A percentile compares a stretch with the other conserved stretches of the same genome.
phyloP scores from a whole-genome alignment of 805 yeast species.

The Alloascoidea africana region DNA sequence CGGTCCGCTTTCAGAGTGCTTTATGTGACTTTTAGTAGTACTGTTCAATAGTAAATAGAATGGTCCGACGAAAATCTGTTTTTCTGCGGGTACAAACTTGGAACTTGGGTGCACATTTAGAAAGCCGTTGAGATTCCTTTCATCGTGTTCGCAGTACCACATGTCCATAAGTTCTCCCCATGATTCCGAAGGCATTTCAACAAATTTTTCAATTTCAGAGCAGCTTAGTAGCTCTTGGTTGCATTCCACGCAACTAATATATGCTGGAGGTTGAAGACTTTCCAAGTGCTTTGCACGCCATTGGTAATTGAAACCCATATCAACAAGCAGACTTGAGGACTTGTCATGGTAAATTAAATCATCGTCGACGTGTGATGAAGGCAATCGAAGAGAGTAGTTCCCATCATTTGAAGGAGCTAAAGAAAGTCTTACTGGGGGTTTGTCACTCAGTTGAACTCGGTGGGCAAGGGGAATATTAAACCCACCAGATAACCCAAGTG shows the following conservation, averaged over 20 bases:
- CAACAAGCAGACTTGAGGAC: background rate
- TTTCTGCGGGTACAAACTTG: slow-evolving; percentile 26
- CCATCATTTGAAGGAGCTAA: too few relatives aligned
- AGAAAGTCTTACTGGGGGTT: background rate
- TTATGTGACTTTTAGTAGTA: slow-evolving; percentile 5
- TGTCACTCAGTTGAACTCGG: background rate
- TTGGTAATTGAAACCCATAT: background rate
- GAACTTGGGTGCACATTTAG: slow-evolving; percentile 20
- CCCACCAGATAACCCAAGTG: background rate
- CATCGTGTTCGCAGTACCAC: slow-evolving; percentile 87
- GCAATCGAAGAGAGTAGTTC: background rate
- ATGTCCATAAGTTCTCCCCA: slow-evolving; percentile 96
- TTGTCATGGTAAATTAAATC: background rate
- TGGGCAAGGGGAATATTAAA: background rate
- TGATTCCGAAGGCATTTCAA: slow-evolving; percentile 65
- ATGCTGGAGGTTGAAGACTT: background rate
- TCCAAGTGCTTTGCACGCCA: background rate
- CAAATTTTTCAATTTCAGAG: slow-evolving; percentile 20
- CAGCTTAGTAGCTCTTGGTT: background rate
- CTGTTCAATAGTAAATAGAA: slow-evolving; percentile 33
- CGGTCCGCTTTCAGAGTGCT: background rate
- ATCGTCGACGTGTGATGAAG: background rate
- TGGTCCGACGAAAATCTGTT: slow-evolving; percentile 36
- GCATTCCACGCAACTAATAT: background rate
- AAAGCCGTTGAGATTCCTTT: slow-evolving; percentile 14